Evolutionary conservation across 148 eudicot species (phyloP).

Genomic region (Camellia lanceoleosa): DNA sequence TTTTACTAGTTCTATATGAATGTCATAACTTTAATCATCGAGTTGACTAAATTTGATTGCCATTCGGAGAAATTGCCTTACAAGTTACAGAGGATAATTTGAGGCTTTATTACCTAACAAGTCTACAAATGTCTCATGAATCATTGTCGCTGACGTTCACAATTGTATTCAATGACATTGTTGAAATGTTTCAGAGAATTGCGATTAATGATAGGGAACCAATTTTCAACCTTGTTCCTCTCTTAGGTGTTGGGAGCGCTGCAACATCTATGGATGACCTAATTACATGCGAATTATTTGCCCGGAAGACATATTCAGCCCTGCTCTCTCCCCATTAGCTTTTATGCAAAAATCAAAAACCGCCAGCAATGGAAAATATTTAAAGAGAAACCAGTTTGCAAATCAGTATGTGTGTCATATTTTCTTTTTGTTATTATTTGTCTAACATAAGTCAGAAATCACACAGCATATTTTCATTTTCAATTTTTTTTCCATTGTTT

Average conservation of each 20-base stretch:
- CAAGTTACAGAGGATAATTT: constrained; percentile 16
- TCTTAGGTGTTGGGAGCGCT: constrained; percentile 62
- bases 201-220: constrained; percentile 25
- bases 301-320: constrained; percentile 31
- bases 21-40: not conserved
- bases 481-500: no score
- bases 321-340: not conserved
- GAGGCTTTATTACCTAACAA: constrained; percentile 62
- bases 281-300: constrained; percentile 71
- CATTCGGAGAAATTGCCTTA: not conserved
- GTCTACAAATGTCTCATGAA: constrained; percentile 41
- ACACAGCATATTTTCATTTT: no score
- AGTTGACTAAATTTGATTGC: not conserved
- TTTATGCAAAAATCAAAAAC: not conserved
- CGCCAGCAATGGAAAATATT: not conserved
- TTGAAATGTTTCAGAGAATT: constrained; percentile 34
- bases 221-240: constrained; percentile 78
- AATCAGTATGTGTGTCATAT: no score
- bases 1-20: not conserved
- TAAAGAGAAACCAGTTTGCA: no score
- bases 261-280: constrained; percentile 55
- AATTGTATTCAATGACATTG: constrained; percentile 46
- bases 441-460: no score
- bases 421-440: no score
- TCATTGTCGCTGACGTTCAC: constrained; percentile 42